A percentile compares a stretch with the other conserved stretches of the same genome.
Evolutionary conservation across 106 monocot genomes (phyloP).

Genomic region (Dendrobium officinale): DNA sequence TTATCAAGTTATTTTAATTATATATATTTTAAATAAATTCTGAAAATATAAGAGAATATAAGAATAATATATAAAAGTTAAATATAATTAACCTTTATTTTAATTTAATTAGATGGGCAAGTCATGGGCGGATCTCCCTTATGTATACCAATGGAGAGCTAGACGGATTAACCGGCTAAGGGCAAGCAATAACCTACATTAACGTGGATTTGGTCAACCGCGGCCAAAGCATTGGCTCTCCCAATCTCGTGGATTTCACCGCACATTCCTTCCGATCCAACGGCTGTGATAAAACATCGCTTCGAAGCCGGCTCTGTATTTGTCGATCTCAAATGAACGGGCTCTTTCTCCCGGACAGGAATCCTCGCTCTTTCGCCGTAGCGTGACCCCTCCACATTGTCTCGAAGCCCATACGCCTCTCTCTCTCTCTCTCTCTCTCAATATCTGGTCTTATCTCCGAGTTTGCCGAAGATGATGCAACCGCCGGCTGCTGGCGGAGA

Average conservation of each 20-base stretch:
- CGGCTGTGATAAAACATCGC: conserved; percentile 19
- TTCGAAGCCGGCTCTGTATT: conserved; percentile 2
- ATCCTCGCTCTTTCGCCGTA: background rate
- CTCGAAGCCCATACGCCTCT: background rate
- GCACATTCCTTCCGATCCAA: conserved; percentile 9
- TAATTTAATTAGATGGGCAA: background rate
- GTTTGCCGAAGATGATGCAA: background rate
- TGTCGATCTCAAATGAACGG: background rate
- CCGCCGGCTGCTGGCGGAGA: conserved; percentile 20
- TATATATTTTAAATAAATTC: no score
- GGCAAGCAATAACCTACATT: background rate
- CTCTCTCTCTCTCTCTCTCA: conserved; percentile 1
- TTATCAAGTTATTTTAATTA: no score
- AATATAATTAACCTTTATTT: no score
- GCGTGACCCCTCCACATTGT: background rate
- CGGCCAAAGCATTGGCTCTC: no score
- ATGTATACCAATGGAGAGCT: background rate
- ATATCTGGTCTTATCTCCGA: background rate
- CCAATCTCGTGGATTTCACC: no score
- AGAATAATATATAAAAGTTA: no score
- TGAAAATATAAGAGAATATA: no score
- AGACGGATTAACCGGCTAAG: background rate
- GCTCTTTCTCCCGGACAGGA: background rate
- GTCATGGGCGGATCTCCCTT: no score
- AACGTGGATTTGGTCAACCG: background rate